Conservation (phyloP, 169 alveolate genomes). For the Plasmodium chabaudi region DNA sequence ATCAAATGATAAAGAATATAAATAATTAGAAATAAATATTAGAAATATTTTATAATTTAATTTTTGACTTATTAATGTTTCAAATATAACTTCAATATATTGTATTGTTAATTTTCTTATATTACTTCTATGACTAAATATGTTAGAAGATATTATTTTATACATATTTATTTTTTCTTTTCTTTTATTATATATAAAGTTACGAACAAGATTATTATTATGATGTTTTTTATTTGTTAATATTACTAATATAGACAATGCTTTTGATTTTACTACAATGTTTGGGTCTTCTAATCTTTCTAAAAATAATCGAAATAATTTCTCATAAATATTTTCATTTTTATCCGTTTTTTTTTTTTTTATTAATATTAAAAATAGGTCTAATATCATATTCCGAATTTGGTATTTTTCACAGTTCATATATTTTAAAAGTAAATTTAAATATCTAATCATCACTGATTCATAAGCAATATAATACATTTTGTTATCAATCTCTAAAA, state of each 20-base stretch:
- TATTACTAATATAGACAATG: constrained; percentile 37
- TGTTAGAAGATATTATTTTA: constrained; percentile 48
- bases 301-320: constrained; percentile 40
- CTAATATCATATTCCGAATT: constrained; percentile 37
- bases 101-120: constrained; percentile 55
- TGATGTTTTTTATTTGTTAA: constrained; percentile 48
- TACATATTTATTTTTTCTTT: constrained; percentile 68
- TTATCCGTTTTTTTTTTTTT: constrained; percentile 58
- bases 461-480: constrained; percentile 38
- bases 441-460: constrained; percentile 51
- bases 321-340: constrained; percentile 57
- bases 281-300: constrained; percentile 70
- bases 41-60: constrained; percentile 40
- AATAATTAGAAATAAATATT: constrained; percentile 45
- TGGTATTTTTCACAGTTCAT: constrained; percentile 63
- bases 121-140: constrained; percentile 48
- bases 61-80: constrained; percentile 41
- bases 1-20: constrained; percentile 48
- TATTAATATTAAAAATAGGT: constrained; percentile 40
- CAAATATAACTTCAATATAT: constrained; percentile 70
- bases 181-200: constrained; percentile 65
- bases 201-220: constrained; percentile 26
- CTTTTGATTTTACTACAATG: constrained; percentile 56
- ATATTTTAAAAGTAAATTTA: constrained; percentile 44
- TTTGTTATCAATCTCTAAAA: constrained; percentile 30